Evolutionary conservation across 163 green algal genomes (phyloP).

Genomic region (Scenedesmus sp.): DNA sequence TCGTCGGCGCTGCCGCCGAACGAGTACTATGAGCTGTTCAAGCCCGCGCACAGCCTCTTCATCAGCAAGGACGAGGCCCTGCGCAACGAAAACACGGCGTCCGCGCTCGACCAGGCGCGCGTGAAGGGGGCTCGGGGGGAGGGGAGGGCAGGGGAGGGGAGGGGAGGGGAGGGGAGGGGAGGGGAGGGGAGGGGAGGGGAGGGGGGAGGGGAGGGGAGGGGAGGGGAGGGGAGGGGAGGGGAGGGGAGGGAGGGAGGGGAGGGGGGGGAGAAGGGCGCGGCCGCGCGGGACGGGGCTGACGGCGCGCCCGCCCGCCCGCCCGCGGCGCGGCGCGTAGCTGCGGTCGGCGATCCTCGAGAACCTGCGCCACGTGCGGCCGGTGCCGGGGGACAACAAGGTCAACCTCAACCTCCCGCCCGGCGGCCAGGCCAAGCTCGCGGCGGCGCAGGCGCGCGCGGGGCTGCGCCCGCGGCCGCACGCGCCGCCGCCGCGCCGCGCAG

Average conservation of each 20-base stretch:
- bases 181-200: no score
- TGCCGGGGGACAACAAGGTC: conserved; percentile 24
- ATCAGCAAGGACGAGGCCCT: conserved; percentile 58
- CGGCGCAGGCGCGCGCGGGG: neutral
- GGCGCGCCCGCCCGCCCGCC: no score
- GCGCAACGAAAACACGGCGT: conserved; percentile 68
- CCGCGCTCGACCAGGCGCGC: conserved; percentile 66
- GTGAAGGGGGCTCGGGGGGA: no score
- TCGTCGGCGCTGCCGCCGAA: conserved; percentile 82
- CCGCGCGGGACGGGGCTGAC: no score
- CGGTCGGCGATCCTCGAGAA: conserved; percentile 59
- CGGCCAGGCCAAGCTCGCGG: no score
- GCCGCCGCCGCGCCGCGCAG: no score
- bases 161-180: no score
- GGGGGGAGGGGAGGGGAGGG: no score
- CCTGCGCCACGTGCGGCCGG: conserved; percentile 55
- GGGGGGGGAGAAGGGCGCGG: no score
- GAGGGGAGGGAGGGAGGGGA: no score
- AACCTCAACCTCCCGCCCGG: neutral
- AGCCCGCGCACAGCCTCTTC: conserved; percentile 80
- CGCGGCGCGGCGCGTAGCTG: conserved; percentile 4
- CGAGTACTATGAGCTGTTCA: conserved; percentile 95
- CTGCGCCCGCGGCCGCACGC: neutral
- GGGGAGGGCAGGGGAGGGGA: no score
- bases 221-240: no score